phyloP scores from a whole-genome alignment of 2,329 filamentous ascomycete species.

The Paracorniculantispora psalliotae region DNA sequence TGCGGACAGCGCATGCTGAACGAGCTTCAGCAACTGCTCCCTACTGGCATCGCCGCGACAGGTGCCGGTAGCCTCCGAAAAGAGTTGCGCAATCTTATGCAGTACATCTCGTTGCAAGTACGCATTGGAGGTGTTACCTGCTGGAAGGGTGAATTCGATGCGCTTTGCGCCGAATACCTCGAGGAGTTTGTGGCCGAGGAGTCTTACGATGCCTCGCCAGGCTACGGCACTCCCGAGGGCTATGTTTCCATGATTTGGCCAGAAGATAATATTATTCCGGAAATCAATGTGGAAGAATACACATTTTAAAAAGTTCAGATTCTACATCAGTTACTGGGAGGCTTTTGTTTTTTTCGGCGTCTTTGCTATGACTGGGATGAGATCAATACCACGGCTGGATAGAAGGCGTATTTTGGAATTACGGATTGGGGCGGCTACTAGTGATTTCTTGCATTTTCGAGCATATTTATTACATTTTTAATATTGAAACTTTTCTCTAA shows the following conservation, averaged over 20 bases:
- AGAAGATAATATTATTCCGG: background rate
- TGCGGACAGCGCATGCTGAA: slow-evolving; percentile 33
- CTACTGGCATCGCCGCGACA: background rate
- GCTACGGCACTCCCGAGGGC: background rate
- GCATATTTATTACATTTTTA: background rate
- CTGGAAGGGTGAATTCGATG: slow-evolving; percentile 5
- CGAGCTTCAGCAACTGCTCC: slow-evolving; percentile 23
- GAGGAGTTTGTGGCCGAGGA: background rate
- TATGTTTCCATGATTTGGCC: background rate
- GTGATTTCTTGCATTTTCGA: no score
- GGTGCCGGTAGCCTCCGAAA: slow-evolving; percentile 12
- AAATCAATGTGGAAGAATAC: background rate
- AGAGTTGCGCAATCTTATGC: slow-evolving; percentile 19
- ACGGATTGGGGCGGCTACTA: no score
- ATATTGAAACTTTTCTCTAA: background rate
- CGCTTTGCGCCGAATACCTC: background rate
- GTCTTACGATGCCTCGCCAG: background rate
- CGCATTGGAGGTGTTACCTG: slow-evolving; percentile 8
- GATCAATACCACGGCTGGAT: no score
- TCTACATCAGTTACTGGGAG: background rate
- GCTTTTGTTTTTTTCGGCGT: background rate
- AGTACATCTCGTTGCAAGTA: slow-evolving; percentile 20
- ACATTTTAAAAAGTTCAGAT: background rate
- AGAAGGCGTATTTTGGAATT: no score
- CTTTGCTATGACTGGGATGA: no score